These are phyloP conservation scores for Metschnikowia sp. DNA, from an alignment of 805 yeast species.

Conservation along the genomic window DNA sequence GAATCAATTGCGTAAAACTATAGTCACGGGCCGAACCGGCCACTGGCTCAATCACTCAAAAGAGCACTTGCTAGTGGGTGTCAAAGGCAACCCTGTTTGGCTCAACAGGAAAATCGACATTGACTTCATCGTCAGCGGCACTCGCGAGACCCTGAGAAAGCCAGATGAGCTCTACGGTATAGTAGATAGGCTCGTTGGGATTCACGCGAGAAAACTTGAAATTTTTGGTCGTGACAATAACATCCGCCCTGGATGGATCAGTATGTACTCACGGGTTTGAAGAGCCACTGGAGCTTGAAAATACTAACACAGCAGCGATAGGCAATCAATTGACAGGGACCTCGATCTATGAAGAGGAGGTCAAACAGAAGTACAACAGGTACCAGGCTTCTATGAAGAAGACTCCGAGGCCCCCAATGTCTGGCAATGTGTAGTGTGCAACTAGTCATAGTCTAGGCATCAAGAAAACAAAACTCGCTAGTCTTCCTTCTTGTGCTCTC, in stretches of 20 bases:
- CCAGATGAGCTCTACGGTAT: conserved; percentile 89
- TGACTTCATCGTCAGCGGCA: conserved; percentile 74
- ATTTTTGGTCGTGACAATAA: conserved; percentile 88
- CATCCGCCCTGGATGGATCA: conserved; percentile 86
- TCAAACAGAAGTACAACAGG: conserved; percentile 36
- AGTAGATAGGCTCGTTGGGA: conserved; percentile 80
- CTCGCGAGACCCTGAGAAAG: conserved; percentile 85
- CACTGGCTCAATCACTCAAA: conserved; percentile 96
- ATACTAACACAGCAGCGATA: conserved; percentile 40
- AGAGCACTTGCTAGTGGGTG: conserved; percentile 83
- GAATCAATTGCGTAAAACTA: conserved; percentile 82
- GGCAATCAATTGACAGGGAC: conserved; percentile 74
- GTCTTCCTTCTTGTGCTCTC: conserved; percentile 12
- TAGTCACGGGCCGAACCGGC: conserved; percentile 94
- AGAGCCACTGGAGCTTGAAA: no score
- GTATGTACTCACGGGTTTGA: conserved; percentile 22
- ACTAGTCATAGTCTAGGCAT: neutral
- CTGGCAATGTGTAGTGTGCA: neutral
- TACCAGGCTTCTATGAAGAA: conserved; percentile 9
- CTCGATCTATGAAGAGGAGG: conserved; percentile 56
- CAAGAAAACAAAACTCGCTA: neutral
- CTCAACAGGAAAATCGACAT: conserved; percentile 61
- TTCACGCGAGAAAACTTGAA: conserved; percentile 73
- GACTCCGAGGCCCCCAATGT: neutral
- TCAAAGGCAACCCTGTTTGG: conserved; percentile 80